Evolutionary conservation across 108 stramenopile genomes (phyloP).

Genomic region (Hondaea fermentalgiana): DNA sequence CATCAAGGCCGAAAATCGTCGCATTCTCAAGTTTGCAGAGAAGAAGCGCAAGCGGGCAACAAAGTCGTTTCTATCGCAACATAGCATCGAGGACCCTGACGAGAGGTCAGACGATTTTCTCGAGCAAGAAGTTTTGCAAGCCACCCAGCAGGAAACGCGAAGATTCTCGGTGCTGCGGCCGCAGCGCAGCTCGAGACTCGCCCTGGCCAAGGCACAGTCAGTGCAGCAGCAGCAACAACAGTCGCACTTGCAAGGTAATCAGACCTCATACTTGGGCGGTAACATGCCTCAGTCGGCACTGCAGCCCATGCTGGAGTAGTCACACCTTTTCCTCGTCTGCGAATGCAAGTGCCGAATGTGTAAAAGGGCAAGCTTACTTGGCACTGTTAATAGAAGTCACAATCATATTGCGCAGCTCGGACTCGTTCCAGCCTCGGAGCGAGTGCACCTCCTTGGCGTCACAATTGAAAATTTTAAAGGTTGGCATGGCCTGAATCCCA

Average conservation of each 20-base stretch:
- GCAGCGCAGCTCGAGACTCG: neutral
- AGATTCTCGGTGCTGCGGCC: neutral
- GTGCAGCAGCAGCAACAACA: neutral
- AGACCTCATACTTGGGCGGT: too few relatives aligned
- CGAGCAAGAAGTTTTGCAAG: neutral
- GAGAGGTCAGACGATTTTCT: neutral
- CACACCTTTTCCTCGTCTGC: too few relatives aligned
- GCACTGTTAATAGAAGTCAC: neutral
- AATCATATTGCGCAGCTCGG: neutral
- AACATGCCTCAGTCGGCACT: too few relatives aligned
- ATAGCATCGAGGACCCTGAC: neutral
- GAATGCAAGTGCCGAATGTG: too few relatives aligned
- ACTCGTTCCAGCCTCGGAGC: slow-evolving; percentile 4
- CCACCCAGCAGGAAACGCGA: neutral
- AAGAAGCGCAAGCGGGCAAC: neutral
- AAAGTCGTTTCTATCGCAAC: neutral
- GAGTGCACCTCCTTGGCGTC: neutral
- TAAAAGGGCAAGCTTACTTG: neutral
- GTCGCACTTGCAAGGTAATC: too few relatives aligned
- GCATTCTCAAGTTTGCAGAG: slow-evolving; percentile 4
- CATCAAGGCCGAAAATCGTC: slow-evolving; percentile 9
- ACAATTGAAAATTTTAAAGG: slow-evolving; percentile 19
- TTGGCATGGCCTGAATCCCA: slow-evolving; percentile 23
- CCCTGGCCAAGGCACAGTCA: neutral
- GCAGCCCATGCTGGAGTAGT: too few relatives aligned